Percentiles rank a stretch among this genome's conserved stretches.
Evolutionary conservation across 2,329 filamentous ascomycete species (phyloP).

Genomic region (Botrytis cinerea): DNA sequence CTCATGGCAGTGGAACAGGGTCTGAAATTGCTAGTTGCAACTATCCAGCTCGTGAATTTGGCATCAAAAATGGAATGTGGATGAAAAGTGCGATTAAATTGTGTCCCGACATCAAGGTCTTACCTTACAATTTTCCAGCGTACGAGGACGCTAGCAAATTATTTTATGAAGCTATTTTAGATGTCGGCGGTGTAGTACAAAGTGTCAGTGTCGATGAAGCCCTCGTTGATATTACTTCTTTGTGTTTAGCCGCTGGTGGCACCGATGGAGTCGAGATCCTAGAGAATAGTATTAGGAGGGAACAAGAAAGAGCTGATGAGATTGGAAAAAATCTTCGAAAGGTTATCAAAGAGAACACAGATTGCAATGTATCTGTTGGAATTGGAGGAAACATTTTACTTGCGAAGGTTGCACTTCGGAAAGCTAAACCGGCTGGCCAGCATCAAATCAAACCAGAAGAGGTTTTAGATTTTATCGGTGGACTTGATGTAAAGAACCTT

Average conservation of each 20-base stretch:
- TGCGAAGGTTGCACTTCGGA: constrained; percentile 86
- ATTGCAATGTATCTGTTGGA: constrained; percentile 86
- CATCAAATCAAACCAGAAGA: constrained; percentile 83
- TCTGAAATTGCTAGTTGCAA: constrained; percentile 99
- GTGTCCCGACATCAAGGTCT: constrained; percentile 80
- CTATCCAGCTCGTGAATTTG: constrained; percentile 82
- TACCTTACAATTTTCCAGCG: constrained; percentile 94
- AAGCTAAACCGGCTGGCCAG: constrained; percentile 92
- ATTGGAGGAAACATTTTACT: constrained; percentile 89
- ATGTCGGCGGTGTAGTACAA: constrained; percentile 80
- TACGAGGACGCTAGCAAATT: constrained; percentile 88
- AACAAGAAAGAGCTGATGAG: constrained; percentile 76
- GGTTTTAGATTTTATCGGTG: constrained; percentile 73
- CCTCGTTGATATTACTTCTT: constrained; percentile 75
- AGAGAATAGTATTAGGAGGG: constrained; percentile 71
- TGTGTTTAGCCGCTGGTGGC: constrained; percentile 65
- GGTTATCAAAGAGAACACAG: constrained; percentile 71
- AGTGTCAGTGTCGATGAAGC: constrained; percentile 98
- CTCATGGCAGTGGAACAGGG: constrained; percentile 79
- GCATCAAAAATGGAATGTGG: constrained; percentile 99
- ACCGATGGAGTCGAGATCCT: constrained; percentile 65
- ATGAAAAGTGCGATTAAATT: constrained; percentile 86
- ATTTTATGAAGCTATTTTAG: constrained; percentile 85
- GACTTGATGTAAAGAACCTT: constrained; percentile 75
- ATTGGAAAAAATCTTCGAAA: constrained; percentile 69